Base-by-base conservation (phyloP, 129 eudicot species). In the Arctium lappa region DNA sequence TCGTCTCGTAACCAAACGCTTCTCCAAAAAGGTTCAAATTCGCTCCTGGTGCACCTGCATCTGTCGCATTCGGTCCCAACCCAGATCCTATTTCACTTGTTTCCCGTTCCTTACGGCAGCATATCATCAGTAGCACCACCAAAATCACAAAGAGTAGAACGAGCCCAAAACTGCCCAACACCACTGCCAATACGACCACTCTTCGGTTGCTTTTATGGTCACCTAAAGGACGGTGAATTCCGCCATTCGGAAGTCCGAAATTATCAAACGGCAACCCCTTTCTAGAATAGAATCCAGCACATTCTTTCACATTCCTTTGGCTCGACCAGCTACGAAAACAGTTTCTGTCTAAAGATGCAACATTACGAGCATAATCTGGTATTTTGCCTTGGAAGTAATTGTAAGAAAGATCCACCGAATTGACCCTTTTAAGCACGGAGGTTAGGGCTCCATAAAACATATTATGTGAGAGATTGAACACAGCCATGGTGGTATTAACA, bases 351-450 rank as follows among this genome's bases (percentile, higher is more conserved):
- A 86, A 79, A 30, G 82, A 22, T 12, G 81, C 76, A 84, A 70
- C 83, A 70, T 44, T 73, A 12, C 53, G 80, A 11, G 88, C 89
- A 79, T 80, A 88, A 73, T 77, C 80, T 7, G 90, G 94, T 75
- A 92, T 89, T 29, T 36, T 81, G 10, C 97, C 97, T 81, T 95
- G 88, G 8, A 95, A 88, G 86, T 89, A 95, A 85, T 95, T 95
- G 63, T 87, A 86, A 6, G 93, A 91, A 60, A 92, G 80, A 86
- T 92, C 97, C 44, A 89, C 78, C 77, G 29, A 86, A 85, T 91
- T 80, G 82, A 87, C 87, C 74, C 97, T 87, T 60, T 68, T 88
- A 22, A 92, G 76, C 27, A 91, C 76, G n/a, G 89, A 69, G 3
- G 90, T 85, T 39, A 92, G 56, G 18, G 83, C 81, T 77, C 98